Conservation (phyloP, 1,284 basidiomycete genomes). For the Apiotrichum gracile region DNA sequence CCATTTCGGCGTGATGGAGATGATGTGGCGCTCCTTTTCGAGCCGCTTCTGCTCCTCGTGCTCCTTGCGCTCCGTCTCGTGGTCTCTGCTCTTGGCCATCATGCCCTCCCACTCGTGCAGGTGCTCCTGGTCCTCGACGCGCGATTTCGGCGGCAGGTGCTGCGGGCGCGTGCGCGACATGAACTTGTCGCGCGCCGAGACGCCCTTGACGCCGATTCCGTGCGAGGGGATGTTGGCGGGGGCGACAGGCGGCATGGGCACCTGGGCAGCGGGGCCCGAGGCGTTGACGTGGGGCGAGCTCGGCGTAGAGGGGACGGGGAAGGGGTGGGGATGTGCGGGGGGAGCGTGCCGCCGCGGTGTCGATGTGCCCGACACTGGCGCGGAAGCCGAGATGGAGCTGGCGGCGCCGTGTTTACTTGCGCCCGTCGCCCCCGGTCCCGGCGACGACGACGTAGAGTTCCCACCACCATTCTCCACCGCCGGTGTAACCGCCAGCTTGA, state of each 20-base stretch:
- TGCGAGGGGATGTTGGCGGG: conserved; percentile 7
- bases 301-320: conserved; percentile 26
- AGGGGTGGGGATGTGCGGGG: conserved; percentile 41
- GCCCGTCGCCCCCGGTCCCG: neutral
- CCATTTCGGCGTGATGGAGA: conserved; percentile 37
- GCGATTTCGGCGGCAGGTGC: conserved; percentile 76
- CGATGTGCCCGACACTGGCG: conserved; percentile 7
- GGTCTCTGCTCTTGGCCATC: conserved; percentile 57
- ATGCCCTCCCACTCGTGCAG: conserved; percentile 82
- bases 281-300: neutral
- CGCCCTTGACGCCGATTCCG: conserved; percentile 32
- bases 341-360: conserved; percentile 33
- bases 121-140: conserved; percentile 74
- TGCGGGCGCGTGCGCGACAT: conserved; percentile 58
- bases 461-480: conserved; percentile 20
- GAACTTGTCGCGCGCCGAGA: conserved; percentile 45
- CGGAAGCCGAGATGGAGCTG: neutral
- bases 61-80: conserved; percentile 29
- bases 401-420: no score
- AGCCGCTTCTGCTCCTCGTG: conserved; percentile 19
- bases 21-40: conserved; percentile 36
- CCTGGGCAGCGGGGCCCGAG: neutral
- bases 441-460: neutral
- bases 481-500: no score
- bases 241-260: no score